Evolutionary conservation across 2,329 filamentous ascomycete species (phyloP), one percentile per base, ranked within the genome.

Genomic region (Metarhizium brunneum): DNA sequence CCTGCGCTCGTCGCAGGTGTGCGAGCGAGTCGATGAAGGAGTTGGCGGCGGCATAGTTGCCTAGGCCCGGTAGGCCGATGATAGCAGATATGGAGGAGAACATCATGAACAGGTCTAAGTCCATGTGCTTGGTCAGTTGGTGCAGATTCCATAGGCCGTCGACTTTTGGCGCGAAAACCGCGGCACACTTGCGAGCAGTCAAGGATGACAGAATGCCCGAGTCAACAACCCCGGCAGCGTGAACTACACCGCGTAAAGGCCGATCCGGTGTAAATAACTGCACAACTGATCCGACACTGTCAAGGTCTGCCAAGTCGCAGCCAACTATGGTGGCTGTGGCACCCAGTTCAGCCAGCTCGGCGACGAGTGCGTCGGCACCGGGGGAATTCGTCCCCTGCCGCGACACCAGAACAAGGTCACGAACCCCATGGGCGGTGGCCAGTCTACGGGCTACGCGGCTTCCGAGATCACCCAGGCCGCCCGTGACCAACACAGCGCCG

Each of bases 11-110:
- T 11, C 74, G 68, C 42, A 69, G 67, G 8, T 66, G 63, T 14
- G 65, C 69, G 29, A 76, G 65, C 4, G 67, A 63, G 49, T 74
- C 68, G 54, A 73, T 62, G 59, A 69, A 76, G 18, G 66, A 64
- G 58, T 75, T 76, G 16, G 65, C 72, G 1, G 72, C 70, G 8
- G 66, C 61, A 58, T 77, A 77, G 57, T 71, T 72, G 56, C 65
- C 64, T 54, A 73, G 71, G 1, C 62, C 65, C 3, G 63, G 58
- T 42, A 65, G 62, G 10, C 69, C 72, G 8, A 71, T 56, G 10
- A 69, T 58, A n/a, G 66, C 66, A 0, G 65, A 65, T 4, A 70
- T 61, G 8, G 73, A 75, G 5, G 64, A 68, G 14, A 38, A 11
- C 36, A 38, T 38, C 10, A 38, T 14, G 14, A 38, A 38, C 8